Evolutionary conservation across 306 rosid genomes (phyloP).

Genomic region (Inga leiocalycina): DNA sequence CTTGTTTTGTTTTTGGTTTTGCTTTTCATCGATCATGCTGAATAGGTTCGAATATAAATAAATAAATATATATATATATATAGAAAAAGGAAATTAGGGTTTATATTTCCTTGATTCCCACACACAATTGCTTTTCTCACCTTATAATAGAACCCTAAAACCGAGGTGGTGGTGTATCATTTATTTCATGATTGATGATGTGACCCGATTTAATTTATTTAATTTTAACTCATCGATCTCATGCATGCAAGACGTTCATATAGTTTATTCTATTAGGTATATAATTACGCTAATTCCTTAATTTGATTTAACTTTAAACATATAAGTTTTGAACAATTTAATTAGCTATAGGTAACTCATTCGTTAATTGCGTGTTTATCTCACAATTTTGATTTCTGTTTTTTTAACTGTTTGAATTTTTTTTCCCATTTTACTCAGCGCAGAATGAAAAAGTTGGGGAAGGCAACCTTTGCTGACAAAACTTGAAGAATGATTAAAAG

Average conservation of each 20-base stretch:
- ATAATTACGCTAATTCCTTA: neutral
- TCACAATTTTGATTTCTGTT: neutral
- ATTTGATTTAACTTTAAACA: neutral
- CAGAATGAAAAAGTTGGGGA: neutral
- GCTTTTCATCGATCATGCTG: neutral
- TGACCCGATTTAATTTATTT: neutral
- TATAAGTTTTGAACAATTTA: no score
- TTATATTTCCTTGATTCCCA: neutral
- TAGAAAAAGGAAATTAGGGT: neutral
- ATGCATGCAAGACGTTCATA: neutral
- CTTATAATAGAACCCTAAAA: neutral
- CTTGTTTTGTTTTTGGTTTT: neutral
- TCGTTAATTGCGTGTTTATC: neutral
- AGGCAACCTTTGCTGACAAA: neutral
- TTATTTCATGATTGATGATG: slow-evolving; percentile 22
- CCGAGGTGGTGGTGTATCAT: slow-evolving; percentile 9
- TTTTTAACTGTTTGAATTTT: neutral
- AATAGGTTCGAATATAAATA: neutral
- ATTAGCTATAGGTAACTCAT: no score
- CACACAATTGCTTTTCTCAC: neutral
- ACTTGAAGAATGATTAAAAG: neutral
- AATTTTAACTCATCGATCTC: neutral
- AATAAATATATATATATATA: no score
- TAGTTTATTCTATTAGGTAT: neutral
- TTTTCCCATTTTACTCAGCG: no score